These are phyloP conservation scores for Fraxinus latifolia DNA, from an alignment of 305 asterid species.

Conservation along the genomic window DNA sequence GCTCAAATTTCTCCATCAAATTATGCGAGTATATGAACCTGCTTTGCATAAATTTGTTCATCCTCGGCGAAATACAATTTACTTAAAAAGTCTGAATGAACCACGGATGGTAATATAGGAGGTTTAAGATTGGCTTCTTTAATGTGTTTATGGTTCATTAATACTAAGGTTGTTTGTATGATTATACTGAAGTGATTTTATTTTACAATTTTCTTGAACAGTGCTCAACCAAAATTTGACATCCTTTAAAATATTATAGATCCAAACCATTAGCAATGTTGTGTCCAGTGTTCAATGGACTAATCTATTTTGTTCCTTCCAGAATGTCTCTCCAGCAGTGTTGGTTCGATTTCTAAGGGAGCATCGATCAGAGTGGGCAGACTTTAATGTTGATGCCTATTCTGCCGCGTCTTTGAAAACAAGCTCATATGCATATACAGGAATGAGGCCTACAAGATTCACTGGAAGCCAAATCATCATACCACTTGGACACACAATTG, in stretches of 20 bases:
- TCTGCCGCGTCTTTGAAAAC: constrained; percentile 69
- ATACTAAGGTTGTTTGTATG: background rate
- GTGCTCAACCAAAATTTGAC: background rate
- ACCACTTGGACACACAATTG: constrained; percentile 87
- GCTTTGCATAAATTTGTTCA: background rate
- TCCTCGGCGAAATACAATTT: background rate
- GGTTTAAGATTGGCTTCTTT: background rate
- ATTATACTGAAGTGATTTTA: background rate
- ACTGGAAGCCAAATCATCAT: constrained; percentile 87
- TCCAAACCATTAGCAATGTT: background rate
- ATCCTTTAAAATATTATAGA: background rate
- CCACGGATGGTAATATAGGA: background rate
- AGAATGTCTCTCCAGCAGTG: constrained; percentile 88
- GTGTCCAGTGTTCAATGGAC: background rate
- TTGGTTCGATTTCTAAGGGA: constrained; percentile 84
- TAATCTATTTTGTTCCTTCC: constrained; percentile 16
- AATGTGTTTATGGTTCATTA: background rate
- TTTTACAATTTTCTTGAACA: background rate
- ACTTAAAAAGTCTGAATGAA: background rate
- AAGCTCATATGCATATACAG: constrained; percentile 61
- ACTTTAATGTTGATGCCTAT: constrained; percentile 80
- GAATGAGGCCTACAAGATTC: constrained; percentile 80
- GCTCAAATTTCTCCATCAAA: background rate
- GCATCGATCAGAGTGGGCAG: constrained; percentile 98
- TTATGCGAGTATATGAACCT: background rate